Evolutionary conservation across 2,329 filamentous ascomycete species (phyloP).

Genomic region (Leptographium flavum): DNA sequence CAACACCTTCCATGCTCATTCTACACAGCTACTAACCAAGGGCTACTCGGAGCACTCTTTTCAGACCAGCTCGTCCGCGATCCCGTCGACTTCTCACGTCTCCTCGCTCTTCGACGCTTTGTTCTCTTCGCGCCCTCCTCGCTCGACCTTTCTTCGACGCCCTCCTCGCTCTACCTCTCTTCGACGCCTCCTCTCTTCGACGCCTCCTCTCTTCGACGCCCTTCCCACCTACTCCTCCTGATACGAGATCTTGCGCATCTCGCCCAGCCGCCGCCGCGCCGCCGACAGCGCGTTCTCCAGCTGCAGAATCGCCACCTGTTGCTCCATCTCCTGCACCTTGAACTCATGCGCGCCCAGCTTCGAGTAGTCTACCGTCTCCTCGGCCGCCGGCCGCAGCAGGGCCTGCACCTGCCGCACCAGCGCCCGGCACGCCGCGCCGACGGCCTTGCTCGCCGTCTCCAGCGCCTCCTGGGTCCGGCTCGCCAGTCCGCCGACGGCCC

Average conservation of each 20-base stretch:
- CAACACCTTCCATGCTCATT: too few relatives aligned
- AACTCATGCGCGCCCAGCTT: conserved; percentile 89
- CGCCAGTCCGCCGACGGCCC: conserved; percentile 75
- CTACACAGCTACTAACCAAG: too few relatives aligned
- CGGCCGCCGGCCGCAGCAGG: conserved; percentile 79
- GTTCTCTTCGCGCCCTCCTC: too few relatives aligned
- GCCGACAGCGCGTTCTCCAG: conserved; percentile 74
- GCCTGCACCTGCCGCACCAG: conserved; percentile 87
- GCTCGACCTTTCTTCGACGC: too few relatives aligned
- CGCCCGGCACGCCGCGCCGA: conserved; percentile 73
- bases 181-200: not conserved
- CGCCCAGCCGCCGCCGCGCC: conserved; percentile 71
- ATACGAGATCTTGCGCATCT: conserved; percentile 97
- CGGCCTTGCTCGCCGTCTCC: conserved; percentile 83
- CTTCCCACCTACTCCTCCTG: conserved; percentile 47
- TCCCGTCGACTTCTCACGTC: too few relatives aligned
- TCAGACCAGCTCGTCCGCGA: too few relatives aligned
- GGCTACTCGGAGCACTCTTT: too few relatives aligned
- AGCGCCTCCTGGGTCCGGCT: conserved; percentile 88
- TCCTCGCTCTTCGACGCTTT: too few relatives aligned
- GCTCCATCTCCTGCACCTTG: conserved; percentile 98
- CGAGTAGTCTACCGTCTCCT: conserved; percentile 76
- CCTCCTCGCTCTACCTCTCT: too few relatives aligned
- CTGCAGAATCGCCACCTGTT: conserved; percentile 97
- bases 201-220: not conserved